Base-by-base conservation (phyloP, 2,329 filamentous ascomycete species). In the Alternaria longipes region DNA sequence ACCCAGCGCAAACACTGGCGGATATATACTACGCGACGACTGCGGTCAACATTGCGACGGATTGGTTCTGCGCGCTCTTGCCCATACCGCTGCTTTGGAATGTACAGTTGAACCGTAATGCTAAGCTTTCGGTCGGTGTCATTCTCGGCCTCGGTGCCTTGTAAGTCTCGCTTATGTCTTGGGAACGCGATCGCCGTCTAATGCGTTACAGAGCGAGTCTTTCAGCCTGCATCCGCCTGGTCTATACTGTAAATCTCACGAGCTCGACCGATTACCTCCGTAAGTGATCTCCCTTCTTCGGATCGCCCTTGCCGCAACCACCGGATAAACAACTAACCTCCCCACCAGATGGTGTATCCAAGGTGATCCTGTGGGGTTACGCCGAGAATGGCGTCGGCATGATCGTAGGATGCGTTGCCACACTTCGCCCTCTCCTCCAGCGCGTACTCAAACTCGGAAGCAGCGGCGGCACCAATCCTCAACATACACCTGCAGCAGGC, bases 101-200 rank as follows among this genome's bases (percentile, higher is more conserved):
- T 22, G 57, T 60, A 16, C 57, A 60, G 40, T 42, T 60, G 24
- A 60, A 60, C 16, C 46, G 57, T 34, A 60, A 56, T 28, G 53
- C 57, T 55, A 60, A 60, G 57, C 53, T 60, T 46, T 60, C 57
- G 16, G 57, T 60, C 45, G 53, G 57, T 47, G 53, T 60, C 9
- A 60, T 60, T 60, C 57, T 56, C 54, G 57, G 57, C 26, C 46
- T 60, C 16, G 57, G 57, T 56, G 57, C 57, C 46, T 52, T 60
- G 57, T 60, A 56, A 51, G 57, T 60, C 41, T 51, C 45, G 57
- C 46, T 56, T 45, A 56, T 56, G 11, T 52, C 26, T n/a, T 38
- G 46, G 47, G 11, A 50, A 46, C 40, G 38, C 22, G 53, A 60
- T 60, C 40, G 32, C 45, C 28, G 28, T 34, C 56, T 41, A 49